Base-by-base conservation (phyloP, 2,329 filamentous ascomycete genomes). In the Pestalotiopsis sp. region DNA sequence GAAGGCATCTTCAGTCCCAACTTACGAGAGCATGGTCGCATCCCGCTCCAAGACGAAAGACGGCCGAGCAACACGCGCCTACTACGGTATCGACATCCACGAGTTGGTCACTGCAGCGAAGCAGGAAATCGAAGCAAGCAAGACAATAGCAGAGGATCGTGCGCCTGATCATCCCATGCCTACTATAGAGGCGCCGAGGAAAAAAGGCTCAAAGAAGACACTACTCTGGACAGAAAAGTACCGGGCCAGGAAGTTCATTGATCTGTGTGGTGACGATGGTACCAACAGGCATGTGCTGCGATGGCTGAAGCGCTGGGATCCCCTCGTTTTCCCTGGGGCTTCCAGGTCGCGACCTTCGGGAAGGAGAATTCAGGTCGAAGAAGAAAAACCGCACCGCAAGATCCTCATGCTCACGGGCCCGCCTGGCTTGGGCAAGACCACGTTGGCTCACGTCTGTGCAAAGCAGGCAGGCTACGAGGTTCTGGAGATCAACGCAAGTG, bases 191-290 rank as follows among this genome's bases (percentile, higher is more conserved):
- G 70, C 71, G 3, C 39, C 67, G 39, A 65, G 75, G 1, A 57
- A 62, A 68, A 85, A 82, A 70, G 86, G 82, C 69, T 76, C 80
- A 0, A 86, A 82, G 69, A 83, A 80, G 71, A 87, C 89, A 0
- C 79, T 93, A 39, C 84, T 99, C 77, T 99, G 96, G 96, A 97
- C 95, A 0, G 96, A 99, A 78, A 99, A 99, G 78, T 99, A 99
- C 77, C 91, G 96, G 45, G 96, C 96, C 36, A 90, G 90, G 70
- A 95, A 91, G 74, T 99, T 98, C 75, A 93, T 95, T 74, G 96
- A 99, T 74, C 85, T 99, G 0, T 93, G 97, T 62, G 97, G 97
- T 36, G 96, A 99, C 74, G 96, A 99, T 77, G 87, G 94, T 59
- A 98, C 95, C 31, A 97, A 99, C 79, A 90, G 96, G 70, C 88